Percentiles rank a stretch among this genome's conserved stretches.
Evolutionary conservation across 768 basidiomycete species (phyloP).

Genomic region (Macrolepiota dolichaula): DNA sequence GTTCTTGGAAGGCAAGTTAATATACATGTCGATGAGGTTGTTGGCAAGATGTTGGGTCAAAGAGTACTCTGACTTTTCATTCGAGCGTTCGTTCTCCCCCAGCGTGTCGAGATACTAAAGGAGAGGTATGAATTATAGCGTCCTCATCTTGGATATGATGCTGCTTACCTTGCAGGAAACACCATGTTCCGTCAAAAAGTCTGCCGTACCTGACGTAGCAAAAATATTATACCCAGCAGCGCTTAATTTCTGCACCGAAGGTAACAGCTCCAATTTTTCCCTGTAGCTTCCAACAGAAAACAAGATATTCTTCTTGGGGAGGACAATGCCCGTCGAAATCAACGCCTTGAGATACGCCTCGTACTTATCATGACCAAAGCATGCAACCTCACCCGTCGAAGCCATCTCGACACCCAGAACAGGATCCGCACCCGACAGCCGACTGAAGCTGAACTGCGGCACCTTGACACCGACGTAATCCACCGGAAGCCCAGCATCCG

Average conservation of each 20-base stretch:
- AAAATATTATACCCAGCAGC: conserved; percentile 94
- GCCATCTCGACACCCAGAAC: conserved; percentile 99
- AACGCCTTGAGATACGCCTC: conserved; percentile 98
- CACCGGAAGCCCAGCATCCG: conserved; percentile 78
- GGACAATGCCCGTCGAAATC: conserved; percentile 92
- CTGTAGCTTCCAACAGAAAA: conserved; percentile 96
- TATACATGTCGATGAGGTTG: conserved; percentile 98
- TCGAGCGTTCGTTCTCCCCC: conserved; percentile 64
- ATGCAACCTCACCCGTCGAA: conserved; percentile 98
- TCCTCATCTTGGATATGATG: not conserved
- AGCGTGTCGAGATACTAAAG: conserved; percentile 85
- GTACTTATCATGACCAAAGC: conserved; percentile 96
- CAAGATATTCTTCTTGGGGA: conserved; percentile 95
- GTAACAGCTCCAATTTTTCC: conserved; percentile 95
- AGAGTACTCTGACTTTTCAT: conserved; percentile 96
- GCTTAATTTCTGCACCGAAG: conserved; percentile 93
- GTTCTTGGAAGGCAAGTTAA: conserved; percentile 98
- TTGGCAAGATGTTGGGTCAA: conserved; percentile 95
- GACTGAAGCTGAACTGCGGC: conserved; percentile 98
- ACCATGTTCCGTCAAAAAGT: conserved; percentile 96
- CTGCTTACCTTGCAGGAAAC: conserved; percentile 85
- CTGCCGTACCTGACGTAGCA: conserved; percentile 94
- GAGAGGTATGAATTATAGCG: not conserved
- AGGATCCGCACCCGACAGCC: conserved; percentile 95
- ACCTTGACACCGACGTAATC: conserved; percentile 99